phyloP scores from a whole-genome alignment of 2,329 filamentous ascomycete genomes.

The Fusarium oligoseptatum region DNA sequence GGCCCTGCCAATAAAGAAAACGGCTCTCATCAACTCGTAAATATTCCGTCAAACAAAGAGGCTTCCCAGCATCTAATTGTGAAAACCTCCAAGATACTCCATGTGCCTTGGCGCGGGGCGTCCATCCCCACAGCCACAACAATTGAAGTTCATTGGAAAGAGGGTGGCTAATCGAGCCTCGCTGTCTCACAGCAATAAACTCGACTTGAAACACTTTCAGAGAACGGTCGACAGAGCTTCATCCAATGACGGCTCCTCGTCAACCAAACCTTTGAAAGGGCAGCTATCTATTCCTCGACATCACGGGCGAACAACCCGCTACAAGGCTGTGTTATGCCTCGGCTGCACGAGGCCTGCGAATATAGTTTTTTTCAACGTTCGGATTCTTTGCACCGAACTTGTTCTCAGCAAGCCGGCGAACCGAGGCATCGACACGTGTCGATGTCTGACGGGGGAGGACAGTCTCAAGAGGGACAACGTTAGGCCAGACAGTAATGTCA shows the following conservation, averaged over 20 bases:
- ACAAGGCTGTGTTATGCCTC: background rate
- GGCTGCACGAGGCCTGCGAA: slow-evolving; percentile 9
- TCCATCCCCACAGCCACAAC: background rate
- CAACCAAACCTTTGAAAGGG: background rate
- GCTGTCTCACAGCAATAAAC: background rate
- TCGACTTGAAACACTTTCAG: background rate
- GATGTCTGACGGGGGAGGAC: slow-evolving; percentile 3
- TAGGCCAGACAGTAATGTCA: background rate
- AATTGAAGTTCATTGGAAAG: background rate
- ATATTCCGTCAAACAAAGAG: background rate
- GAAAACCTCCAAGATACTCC: background rate
- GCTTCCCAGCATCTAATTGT: background rate
- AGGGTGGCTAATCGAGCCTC: background rate
- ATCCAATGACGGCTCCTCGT: background rate
- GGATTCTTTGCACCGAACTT: background rate
- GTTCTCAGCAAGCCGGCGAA: background rate
- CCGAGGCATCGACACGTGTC: slow-evolving; percentile 1
- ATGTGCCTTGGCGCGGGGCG: background rate
- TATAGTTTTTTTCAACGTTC: background rate
- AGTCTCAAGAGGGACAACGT: background rate
- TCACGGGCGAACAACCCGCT: background rate
- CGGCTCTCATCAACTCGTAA: slow-evolving; percentile 27
- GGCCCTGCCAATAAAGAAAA: slow-evolving; percentile 7
- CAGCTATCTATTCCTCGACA: slow-evolving; percentile 4
- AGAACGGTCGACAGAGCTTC: background rate